Conservation (phyloP, 257 asterid genomes). For the Jaltomata sinuosa region DNA sequence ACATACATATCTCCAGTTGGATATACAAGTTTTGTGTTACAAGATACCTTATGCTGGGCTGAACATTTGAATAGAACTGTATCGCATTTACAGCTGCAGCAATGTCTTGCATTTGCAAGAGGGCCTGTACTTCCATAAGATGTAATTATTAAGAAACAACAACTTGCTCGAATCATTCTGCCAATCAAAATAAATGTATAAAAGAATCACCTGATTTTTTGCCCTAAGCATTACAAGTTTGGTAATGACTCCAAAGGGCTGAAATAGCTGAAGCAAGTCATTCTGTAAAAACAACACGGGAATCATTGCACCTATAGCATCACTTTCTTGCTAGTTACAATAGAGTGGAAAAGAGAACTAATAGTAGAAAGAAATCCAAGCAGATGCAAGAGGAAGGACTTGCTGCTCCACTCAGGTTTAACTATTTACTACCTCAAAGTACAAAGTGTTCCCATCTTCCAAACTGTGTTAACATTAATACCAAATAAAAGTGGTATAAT, state of each 20-base stretch:
- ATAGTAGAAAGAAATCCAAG: background rate
- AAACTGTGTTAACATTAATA: background rate
- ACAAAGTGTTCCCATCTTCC: background rate
- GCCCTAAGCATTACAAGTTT: slow-evolving; percentile 98
- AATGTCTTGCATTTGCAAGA: slow-evolving; percentile 94
- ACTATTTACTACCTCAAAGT: background rate
- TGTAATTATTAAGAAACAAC: background rate
- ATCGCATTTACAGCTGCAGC: slow-evolving; percentile 79
- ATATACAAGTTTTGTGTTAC: background rate
- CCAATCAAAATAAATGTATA: background rate
- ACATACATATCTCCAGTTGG: background rate
- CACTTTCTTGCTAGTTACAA: background rate
- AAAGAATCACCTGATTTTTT: slow-evolving; percentile 72
- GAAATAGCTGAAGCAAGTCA: slow-evolving; percentile 97
- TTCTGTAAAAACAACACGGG: slow-evolving; percentile 34
- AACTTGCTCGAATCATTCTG: background rate
- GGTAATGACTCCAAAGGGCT: slow-evolving; percentile 87
- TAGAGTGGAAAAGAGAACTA: background rate
- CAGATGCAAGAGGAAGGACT: background rate
- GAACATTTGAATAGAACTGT: slow-evolving; percentile 74
- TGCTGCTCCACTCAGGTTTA: background rate
- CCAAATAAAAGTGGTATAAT: background rate
- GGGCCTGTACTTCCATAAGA: slow-evolving; percentile 50
- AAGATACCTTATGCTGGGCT: slow-evolving; percentile 78
- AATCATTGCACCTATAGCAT: background rate